Base-by-base conservation (phyloP, 306 rosid species). In the Quercus alba region DNA sequence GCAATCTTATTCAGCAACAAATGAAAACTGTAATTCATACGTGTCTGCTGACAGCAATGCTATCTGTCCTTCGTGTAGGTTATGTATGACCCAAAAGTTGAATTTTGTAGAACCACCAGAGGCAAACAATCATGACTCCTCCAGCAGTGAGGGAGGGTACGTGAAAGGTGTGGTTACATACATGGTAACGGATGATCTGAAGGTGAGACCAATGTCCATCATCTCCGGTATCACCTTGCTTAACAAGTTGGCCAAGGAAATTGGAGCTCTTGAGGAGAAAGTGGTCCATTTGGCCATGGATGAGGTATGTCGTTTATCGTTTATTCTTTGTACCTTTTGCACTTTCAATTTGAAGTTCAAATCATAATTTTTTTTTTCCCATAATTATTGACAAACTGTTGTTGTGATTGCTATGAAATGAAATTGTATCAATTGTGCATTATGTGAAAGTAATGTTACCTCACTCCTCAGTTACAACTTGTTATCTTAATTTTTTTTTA, bases 131-230 rank as follows among this genome's bases (percentile, higher is more conserved):
- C 1, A 1, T 5, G 1, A 5, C 17, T 10, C 26, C 15, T 17
- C 18, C 8, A 14, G 35, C 3, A 14, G n/a, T 15, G 76, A 8
- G 33, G 74, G 75, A 25, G 81, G 84, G 5, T 86, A 18, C 61
- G 82, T 78, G 55, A 78, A 54, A 61, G 88, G 70, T 2, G 9
- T 71, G 12, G 82, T 68, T 1, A 87, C 84, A 0, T 87, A 81
- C 73, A 81, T 84, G 83, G 76, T 87, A 3, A 81, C 73, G 84
- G 88, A 87, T 74, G 73, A 87, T 46, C 61, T 87, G 4, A 80
- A 20, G 11, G 87, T 85, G 28, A 74, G 66, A 28, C 87, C 91
- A 0, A 72, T 80, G 76, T 82, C 87, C 1, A 56, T 79, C 4
- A 74, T 75, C 5, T 61, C 82, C 0, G 19, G 67, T 5, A 54